Percentiles rank a stretch among this genome's conserved stretches.
Evolutionary conservation across 148 eudicot genomes (phyloP).

Genomic region (Rhododendron kiyosumense): DNA sequence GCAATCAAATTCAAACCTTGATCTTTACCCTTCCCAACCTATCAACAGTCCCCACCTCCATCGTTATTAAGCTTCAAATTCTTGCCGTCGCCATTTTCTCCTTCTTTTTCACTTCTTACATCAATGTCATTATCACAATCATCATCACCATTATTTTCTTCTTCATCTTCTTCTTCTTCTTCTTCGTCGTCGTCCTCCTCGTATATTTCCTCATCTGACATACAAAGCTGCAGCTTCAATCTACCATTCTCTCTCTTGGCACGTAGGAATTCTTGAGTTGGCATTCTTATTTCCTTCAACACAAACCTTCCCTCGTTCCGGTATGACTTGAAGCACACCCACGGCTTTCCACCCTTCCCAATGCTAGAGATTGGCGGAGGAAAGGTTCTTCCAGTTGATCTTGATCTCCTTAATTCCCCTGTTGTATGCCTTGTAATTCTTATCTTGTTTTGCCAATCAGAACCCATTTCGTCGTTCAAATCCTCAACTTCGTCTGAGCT

Average conservation of each 20-base stretch:
- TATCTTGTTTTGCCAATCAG: background rate
- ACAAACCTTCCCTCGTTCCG: slow-evolving; percentile 70
- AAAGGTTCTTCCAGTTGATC: slow-evolving; percentile 23
- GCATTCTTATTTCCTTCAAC: slow-evolving; percentile 55
- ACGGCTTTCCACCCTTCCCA: slow-evolving; percentile 66
- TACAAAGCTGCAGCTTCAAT: slow-evolving; percentile 47
- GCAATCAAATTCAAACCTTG: background rate
- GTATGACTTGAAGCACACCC: slow-evolving; percentile 58
- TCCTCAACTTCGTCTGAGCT: slow-evolving; percentile 70
- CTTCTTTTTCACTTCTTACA: background rate
- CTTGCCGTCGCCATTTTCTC: background rate
- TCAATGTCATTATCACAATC: background rate
- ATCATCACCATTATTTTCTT: background rate
- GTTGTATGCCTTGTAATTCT: background rate
- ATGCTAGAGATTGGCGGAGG: slow-evolving; percentile 90
- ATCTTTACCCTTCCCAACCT: background rate
- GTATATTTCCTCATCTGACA: slow-evolving; percentile 35
- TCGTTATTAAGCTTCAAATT: background rate
- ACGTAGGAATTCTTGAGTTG: slow-evolving; percentile 60
- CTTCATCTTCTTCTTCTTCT: slow-evolving; percentile 12
- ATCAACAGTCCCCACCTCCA: background rate
- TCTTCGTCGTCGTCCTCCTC: slow-evolving; percentile 24
- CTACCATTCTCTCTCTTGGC: slow-evolving; percentile 75
- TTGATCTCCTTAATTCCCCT: slow-evolving; percentile 34
- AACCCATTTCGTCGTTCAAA: slow-evolving; percentile 15